Percentiles rank a stretch among this genome's conserved stretches.
Conservation (phyloP, 257 asterid species). For the Solanum etuberosum region DNA sequence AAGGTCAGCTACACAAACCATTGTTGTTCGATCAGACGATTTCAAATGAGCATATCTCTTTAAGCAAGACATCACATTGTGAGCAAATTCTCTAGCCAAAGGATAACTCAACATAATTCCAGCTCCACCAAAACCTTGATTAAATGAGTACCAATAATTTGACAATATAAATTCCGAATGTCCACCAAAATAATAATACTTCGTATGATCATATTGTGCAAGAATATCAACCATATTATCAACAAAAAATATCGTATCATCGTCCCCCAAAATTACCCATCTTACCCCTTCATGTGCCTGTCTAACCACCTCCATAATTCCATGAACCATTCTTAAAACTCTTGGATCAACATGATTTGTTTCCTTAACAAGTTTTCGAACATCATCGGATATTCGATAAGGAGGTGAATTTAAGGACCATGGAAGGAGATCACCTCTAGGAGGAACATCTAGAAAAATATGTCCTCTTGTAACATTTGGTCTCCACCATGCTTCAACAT, state of each 20-base stretch:
- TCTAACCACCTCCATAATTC: constrained; percentile 15
- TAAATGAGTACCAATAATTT: constrained; percentile 6
- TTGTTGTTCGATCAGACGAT: constrained; percentile 6
- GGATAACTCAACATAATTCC: constrained; percentile 21
- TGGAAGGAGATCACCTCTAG: constrained; percentile 5
- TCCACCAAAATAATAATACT: constrained; percentile 13
- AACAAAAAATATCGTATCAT: constrained; percentile 14
- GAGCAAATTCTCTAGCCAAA: constrained; percentile 10
- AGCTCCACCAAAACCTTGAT: constrained; percentile 25
- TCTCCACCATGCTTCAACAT: constrained; percentile 26
- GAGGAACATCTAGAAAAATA: constrained; percentile 13
- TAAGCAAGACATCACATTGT: constrained; percentile 10
- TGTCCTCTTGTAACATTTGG: constrained; percentile 13
- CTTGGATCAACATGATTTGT: background rate
- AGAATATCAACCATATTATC: constrained; percentile 20
- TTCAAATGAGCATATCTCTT: constrained; percentile 9
- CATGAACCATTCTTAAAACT: constrained; percentile 14
- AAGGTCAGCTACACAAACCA: constrained; percentile 15
- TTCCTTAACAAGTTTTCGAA: background rate
- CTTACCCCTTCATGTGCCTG: constrained; percentile 6
- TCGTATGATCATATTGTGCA: constrained; percentile 16
- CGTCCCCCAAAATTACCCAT: constrained; percentile 24
- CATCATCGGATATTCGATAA: constrained; percentile 3
- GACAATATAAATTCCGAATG: constrained; percentile 12
- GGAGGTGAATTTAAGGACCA: constrained; percentile 22